These are phyloP conservation scores for Oryza nivara DNA, from an alignment of 176 grass and related monocot genomes.

Conservation along the genomic window DNA sequence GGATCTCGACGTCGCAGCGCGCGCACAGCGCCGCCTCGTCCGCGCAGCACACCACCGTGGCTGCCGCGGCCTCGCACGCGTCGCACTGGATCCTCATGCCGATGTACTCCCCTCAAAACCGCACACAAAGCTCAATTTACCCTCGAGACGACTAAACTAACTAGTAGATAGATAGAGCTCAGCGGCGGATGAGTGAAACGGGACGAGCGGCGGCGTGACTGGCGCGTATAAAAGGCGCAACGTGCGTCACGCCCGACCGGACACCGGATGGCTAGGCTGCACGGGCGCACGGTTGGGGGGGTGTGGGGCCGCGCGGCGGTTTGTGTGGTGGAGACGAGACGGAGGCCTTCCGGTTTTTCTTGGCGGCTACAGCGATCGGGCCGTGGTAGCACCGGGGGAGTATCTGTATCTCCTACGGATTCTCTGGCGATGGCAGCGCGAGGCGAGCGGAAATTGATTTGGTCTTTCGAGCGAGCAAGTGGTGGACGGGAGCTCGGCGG, in stretches of 20 bases:
- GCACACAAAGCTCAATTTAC: neutral
- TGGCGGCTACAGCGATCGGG: neutral
- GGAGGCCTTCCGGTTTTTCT: neutral
- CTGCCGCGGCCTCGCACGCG: conserved; percentile 69
- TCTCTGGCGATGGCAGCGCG: neutral
- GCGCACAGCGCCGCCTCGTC: conserved; percentile 89
- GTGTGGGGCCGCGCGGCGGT: neutral
- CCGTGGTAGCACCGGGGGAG: neutral
- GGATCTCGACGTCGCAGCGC: conserved; percentile 73
- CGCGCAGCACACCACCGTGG: conserved; percentile 81
- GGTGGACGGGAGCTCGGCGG: conserved; percentile 12
- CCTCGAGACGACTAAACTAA: neutral
- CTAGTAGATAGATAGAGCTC: neutral
- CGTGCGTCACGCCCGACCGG: conserved; percentile 5
- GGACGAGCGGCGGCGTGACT: neutral
- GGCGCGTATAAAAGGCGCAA: conserved; percentile 37
- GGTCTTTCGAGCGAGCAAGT: neutral
- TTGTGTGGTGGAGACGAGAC: conserved; percentile 30
- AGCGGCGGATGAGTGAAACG: neutral
- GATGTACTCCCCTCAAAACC: neutral
- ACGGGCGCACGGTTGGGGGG: neutral
- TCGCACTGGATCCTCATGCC: conserved; percentile 86
- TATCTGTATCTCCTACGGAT: conserved; percentile 3
- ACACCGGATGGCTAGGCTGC: neutral
- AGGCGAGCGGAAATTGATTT: conserved; percentile 31